Base-by-base conservation (phyloP, 805 yeast genomes). In the Cyberlindnera xishuangbannaensis region DNA sequence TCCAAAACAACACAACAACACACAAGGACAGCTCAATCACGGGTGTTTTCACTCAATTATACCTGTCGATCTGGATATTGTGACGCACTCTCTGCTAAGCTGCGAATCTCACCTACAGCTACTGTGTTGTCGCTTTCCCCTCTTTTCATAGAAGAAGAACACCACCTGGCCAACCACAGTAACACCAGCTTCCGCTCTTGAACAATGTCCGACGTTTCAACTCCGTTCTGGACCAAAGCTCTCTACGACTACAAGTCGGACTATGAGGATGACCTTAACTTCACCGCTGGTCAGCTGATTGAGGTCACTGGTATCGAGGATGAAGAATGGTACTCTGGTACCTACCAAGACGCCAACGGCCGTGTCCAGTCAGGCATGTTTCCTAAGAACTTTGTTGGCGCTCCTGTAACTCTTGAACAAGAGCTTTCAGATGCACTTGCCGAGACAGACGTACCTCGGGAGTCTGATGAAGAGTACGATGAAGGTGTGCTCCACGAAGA, bases 321-420 rank as follows among this genome's bases (percentile, higher is more conserved):
- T 56, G 95, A 78, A 6, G 95, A 88, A 43, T 92, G 97, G 97
- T 82, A 74, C 52, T 64, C 71, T 25, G 98, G 98, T 4, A 61
- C 67, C 5, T 82, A 71, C 47, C 50, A 48, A 4, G 71, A 62
- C 39, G 23, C 37, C 2, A 26, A 35, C 14, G 84, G 84, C 5
- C 50, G 42, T 8, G 27, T 45, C 17, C 58, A 61, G 28, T 58
- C 71, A 15, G 98, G 98, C 7, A 78, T 88, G 63, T 92, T 92
- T 49, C 98, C 98, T 4, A 75, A 72, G 53, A 77, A 76, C 51
- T 90, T 85, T 62, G 97, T 90, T 5, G 74, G 40, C 13, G 49
- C 29, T 4, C 36, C 41, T 13, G 37, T 43, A 4, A 33, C 33
- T 11, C 33, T 28, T 2, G 37, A 28, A 12, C 23, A 20, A 9